These are phyloP conservation scores for Aspergillus udagawae DNA, from an alignment of 2,329 filamentous ascomycete species.

Conservation along the genomic window DNA sequence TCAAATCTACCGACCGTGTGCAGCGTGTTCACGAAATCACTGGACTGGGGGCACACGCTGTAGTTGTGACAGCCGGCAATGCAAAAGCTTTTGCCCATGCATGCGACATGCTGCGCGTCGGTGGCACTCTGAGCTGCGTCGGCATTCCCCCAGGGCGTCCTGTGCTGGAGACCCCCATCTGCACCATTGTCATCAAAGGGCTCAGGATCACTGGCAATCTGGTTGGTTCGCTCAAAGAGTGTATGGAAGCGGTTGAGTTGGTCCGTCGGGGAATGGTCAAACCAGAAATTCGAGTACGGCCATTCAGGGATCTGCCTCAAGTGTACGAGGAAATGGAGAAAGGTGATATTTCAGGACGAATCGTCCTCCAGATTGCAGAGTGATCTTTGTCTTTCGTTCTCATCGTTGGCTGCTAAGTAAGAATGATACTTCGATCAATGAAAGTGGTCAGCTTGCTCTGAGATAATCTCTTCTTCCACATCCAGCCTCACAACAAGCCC, in stretches of 20 bases:
- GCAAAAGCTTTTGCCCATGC: slow-evolving; percentile 40
- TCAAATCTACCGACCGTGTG: slow-evolving; percentile 31
- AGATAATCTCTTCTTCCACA: neutral
- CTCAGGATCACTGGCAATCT: slow-evolving; percentile 43
- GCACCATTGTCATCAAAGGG: slow-evolving; percentile 45
- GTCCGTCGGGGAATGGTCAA: slow-evolving; percentile 41
- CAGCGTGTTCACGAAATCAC: slow-evolving; percentile 36
- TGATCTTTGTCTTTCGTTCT: slow-evolving; percentile 1
- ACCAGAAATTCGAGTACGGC: slow-evolving; percentile 39
- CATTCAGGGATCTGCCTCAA: slow-evolving; percentile 39
- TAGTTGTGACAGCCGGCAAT: slow-evolving; percentile 42
- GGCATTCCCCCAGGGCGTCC: slow-evolving; percentile 41
- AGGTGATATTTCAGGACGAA: slow-evolving; percentile 40
- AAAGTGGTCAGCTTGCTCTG: neutral
- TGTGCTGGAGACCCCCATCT: slow-evolving; percentile 39
- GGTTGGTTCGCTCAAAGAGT: slow-evolving; percentile 44
- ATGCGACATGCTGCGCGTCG: slow-evolving; percentile 43
- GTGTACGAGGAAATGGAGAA: slow-evolving; percentile 46
- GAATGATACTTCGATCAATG: neutral
- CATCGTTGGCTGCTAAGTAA: neutral
- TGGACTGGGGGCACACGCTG: slow-evolving; percentile 38
- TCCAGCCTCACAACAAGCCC: neutral
- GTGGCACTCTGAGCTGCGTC: slow-evolving; percentile 42
- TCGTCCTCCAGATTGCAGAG: slow-evolving; percentile 40
- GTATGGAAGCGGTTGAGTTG: slow-evolving; percentile 44